Evolutionary conservation across 2,329 filamentous ascomycete genomes (phyloP), one percentile per base, ranked within the genome.

Genomic region (Xylaria sp.): DNA sequence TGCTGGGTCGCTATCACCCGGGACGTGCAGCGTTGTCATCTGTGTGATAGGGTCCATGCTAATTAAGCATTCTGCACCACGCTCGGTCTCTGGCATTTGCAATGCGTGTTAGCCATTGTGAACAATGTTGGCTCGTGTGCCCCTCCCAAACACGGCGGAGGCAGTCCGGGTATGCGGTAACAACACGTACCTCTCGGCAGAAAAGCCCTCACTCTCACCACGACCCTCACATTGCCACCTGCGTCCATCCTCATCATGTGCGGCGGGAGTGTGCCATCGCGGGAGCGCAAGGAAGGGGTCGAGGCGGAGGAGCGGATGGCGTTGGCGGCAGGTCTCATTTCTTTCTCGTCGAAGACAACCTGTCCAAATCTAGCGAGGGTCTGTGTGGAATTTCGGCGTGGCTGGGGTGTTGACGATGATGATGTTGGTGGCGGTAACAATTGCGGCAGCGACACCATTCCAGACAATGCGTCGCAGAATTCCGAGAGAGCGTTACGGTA

Each of bases 41-140:
- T 99, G 92, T 2, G 90, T 93, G 33, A 85, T 79, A 21, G 94
- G 93, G 74, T 97, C 89, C 95, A 99, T 99, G 65, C 87, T 84
- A 67, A 99, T 90, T 43, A 99, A 84, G 75, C 95, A 98, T 81
- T 90, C 83, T 63, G 93, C 90, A 57, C 88, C 85, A 72, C 90
- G 87, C 56, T 96, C 87, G 71, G 90, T 85, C 76, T 99, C 95
- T 98, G 73, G 41, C 31, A 71, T 63, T 54, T 5, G 25, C 35
- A n/a, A 31, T 21, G 3, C 5, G 7, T 38, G 25, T 64, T 58
- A 52, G 58, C 46, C 21, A 55, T 58, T 49, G 43, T 37, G 17
- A 17, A 48, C 10, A 23, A 21, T 29, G 17, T 23, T 13, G 4
- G 11, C 3, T 48, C 29, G 25, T n/a, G 11, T n/a, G n/a, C n/a